Evolutionary conservation across 257 asterid species (phyloP).

Genomic region (Solanum sparsipilum): DNA sequence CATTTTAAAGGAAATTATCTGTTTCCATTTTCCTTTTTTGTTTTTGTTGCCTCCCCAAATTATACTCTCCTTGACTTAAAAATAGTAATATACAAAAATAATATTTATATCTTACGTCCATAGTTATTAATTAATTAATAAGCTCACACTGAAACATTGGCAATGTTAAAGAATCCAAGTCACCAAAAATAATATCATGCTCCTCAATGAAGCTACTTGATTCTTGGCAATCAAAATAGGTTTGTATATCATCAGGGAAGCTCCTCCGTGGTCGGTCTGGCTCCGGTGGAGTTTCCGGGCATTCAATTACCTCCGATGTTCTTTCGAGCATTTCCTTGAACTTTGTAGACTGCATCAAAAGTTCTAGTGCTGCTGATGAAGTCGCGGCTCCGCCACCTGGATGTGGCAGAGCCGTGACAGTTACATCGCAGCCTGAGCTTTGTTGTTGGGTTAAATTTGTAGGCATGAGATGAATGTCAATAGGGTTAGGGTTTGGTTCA

Average conservation of each 20-base stretch:
- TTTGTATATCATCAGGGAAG: slow-evolving; percentile 90
- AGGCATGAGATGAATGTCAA: slow-evolving; percentile 6
- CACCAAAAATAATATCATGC: slow-evolving; percentile 56
- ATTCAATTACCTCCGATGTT: slow-evolving; percentile 9
- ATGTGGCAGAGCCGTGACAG: slow-evolving; percentile 7
- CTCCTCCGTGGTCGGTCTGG: slow-evolving; percentile 39
- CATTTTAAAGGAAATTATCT: neutral
- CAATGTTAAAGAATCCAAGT: slow-evolving; percentile 36
- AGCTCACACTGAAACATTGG: slow-evolving; percentile 59
- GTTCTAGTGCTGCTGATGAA: slow-evolving; percentile 48
- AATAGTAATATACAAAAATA: neutral
- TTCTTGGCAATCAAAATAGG: slow-evolving; percentile 77
- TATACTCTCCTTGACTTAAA: neutral
- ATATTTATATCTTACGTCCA: neutral
- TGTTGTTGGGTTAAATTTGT: slow-evolving; percentile 16
- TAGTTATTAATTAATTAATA: neutral
- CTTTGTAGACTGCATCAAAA: slow-evolving; percentile 51
- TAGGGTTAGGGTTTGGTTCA: slow-evolving; percentile 7
- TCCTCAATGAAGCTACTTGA: slow-evolving; percentile 47
- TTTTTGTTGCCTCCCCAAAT: neutral
- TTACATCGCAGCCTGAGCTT: slow-evolving; percentile 21
- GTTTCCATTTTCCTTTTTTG: neutral
- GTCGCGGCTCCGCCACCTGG: slow-evolving; percentile 8
- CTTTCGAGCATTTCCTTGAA: slow-evolving; percentile 56
- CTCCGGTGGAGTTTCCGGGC: slow-evolving; percentile 30